Conservation (phyloP, 2,329 filamentous ascomycete species). For the Microcyclosporella mali region DNA sequence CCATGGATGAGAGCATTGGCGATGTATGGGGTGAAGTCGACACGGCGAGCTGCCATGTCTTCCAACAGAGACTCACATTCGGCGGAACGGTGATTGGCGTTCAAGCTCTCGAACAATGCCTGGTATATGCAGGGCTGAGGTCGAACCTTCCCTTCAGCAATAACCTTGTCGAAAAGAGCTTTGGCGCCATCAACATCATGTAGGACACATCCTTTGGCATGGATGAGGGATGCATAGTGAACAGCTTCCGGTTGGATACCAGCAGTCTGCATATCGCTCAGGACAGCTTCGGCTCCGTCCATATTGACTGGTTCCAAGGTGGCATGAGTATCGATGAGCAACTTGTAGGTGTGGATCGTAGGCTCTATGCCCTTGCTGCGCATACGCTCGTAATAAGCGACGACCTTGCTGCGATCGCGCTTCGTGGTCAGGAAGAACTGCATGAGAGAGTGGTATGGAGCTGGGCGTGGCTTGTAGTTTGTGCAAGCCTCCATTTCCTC, state of each 20-base stretch:
- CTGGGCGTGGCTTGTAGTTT: slow-evolving; percentile 96
- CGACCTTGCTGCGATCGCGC: slow-evolving; percentile 87
- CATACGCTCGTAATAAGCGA: slow-evolving; percentile 95
- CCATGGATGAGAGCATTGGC: slow-evolving; percentile 97
- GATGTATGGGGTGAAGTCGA: slow-evolving; percentile 93
- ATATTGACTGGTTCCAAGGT: slow-evolving; percentile 90
- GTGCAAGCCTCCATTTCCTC: slow-evolving; percentile 99
- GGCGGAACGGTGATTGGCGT: slow-evolving; percentile 80
- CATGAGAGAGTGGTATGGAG: slow-evolving; percentile 99
- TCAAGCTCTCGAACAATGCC: slow-evolving; percentile 93
- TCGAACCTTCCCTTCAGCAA: slow-evolving; percentile 60
- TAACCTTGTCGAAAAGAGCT: slow-evolving; percentile 72
- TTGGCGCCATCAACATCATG: slow-evolving; percentile 84
- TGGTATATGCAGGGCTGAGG: slow-evolving; percentile 87
- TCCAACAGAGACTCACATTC: slow-evolving; percentile 63
- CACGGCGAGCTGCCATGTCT: slow-evolving; percentile 65
- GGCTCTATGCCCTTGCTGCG: slow-evolving; percentile 76
- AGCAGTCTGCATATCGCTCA: slow-evolving; percentile 67
- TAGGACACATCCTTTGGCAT: slow-evolving; percentile 88
- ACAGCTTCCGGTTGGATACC: slow-evolving; percentile 81
- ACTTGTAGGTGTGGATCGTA: slow-evolving; percentile 94
- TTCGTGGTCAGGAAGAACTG: slow-evolving; percentile 98
- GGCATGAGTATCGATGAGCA: slow-evolving; percentile 90
- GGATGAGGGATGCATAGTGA: slow-evolving; percentile 91
- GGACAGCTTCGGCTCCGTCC: slow-evolving; percentile 74